Conservation (phyloP, 2,329 filamentous ascomycete species). For the Epichloe glyceriae region DNA sequence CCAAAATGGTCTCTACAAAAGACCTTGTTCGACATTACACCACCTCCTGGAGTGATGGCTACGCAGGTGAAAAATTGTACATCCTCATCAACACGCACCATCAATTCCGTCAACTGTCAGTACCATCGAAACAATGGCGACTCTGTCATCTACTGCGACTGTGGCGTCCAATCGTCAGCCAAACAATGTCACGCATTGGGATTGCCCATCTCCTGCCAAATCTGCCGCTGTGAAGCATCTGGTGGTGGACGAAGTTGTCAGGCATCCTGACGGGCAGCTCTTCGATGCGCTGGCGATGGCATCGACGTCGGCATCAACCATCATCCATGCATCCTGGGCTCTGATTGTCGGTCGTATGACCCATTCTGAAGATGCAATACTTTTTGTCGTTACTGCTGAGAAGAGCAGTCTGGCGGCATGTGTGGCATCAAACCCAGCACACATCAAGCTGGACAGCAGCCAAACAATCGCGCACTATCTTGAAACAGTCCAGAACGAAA, state of each 20-base stretch:
- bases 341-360: background rate
- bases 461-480: background rate
- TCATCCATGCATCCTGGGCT: background rate
- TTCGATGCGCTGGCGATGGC: background rate
- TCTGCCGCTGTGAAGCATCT: background rate
- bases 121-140: background rate
- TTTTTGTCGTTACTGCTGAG: background rate
- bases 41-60: background rate
- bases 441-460: background rate
- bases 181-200: background rate
- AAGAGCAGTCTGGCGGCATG: background rate
- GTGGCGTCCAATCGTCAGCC: background rate
- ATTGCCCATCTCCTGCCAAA: background rate
- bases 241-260: background rate
- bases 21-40: background rate
- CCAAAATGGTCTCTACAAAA: background rate
- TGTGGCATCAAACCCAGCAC: background rate
- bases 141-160: background rate
- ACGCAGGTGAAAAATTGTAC: background rate
- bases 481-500: background rate
- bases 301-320: background rate
- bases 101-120: background rate
- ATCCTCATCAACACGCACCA: background rate
- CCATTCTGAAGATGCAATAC: background rate
- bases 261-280: background rate